Percentiles rank a stretch among this genome's conserved stretches.
phyloP scores from a whole-genome alignment of 805 yeast genomes.

The Candida ficus region DNA sequence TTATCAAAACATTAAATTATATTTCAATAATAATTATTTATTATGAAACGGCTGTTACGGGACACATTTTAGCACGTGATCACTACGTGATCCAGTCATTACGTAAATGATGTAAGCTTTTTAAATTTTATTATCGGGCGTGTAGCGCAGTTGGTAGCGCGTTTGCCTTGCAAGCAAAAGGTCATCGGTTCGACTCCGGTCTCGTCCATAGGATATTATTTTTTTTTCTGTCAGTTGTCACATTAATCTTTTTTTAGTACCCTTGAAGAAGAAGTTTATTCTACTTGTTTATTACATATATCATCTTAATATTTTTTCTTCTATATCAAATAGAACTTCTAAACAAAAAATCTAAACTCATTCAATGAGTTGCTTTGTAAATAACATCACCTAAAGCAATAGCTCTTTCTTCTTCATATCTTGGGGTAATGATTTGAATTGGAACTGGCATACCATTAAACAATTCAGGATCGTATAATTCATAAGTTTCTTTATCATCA shows the following conservation, averaged over 20 bases:
- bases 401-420: conserved; percentile 49
- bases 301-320: too few relatives aligned
- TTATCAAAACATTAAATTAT: too few relatives aligned
- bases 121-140: conserved; percentile 32
- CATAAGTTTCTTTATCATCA: conserved; percentile 28
- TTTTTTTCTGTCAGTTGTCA: too few relatives aligned
- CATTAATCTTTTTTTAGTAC: background rate
- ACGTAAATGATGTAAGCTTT: background rate
- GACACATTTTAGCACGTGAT: too few relatives aligned
- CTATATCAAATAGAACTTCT: too few relatives aligned
- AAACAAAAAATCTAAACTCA: too few relatives aligned
- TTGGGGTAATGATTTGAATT: conserved; percentile 47
- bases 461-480: conserved; percentile 42
- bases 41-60: too few relatives aligned
- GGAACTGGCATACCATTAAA: conserved; percentile 49
- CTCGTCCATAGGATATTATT: conserved; percentile 40
- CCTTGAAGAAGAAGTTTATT: too few relatives aligned
- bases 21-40: too few relatives aligned
- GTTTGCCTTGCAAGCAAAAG: conserved; percentile 58
- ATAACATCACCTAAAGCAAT: conserved; percentile 11
- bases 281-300: too few relatives aligned
- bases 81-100: too few relatives aligned
- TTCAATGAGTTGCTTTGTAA: background rate
- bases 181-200: conserved; percentile 59
- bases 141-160: conserved; percentile 64